phyloP scores from a whole-genome alignment of 768 basidiomycete species.

The Tricholoma bakamatsutake region DNA sequence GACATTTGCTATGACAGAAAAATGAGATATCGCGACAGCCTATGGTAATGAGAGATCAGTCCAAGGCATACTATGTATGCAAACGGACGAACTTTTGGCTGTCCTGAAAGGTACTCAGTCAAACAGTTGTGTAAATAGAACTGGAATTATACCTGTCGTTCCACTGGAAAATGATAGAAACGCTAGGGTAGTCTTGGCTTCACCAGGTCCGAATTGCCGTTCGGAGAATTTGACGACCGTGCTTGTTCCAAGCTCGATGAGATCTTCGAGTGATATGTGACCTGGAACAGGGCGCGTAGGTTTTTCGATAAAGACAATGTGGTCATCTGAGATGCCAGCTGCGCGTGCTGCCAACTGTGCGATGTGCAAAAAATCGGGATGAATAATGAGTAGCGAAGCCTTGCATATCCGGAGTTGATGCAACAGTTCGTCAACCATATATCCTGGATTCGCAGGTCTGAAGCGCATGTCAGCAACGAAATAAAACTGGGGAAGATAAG shows the following conservation, averaged over 20 bases:
- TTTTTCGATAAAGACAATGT: constrained; percentile 33
- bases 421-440: constrained; percentile 49
- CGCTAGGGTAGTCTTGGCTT: constrained; percentile 55
- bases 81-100: constrained; percentile 29
- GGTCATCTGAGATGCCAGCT: constrained; percentile 35
- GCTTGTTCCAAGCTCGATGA: constrained; percentile 38
- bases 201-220: constrained; percentile 43
- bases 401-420: constrained; percentile 49
- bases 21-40: constrained; percentile 68
- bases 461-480: constrained; percentile 11
- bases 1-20: constrained; percentile 56
- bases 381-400: constrained; percentile 42
- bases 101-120: constrained; percentile 16
- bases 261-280: constrained; percentile 34
- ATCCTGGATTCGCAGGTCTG: constrained; percentile 60
- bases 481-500: not conserved
- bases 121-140: not conserved
- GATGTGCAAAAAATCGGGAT: constrained; percentile 36
- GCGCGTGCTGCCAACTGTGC: constrained; percentile 39
- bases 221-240: constrained; percentile 37
- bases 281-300: constrained; percentile 9
- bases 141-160: constrained; percentile 49
- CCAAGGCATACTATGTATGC: not conserved
- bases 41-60: constrained; percentile 14
- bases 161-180: constrained; percentile 72